Evolutionary conservation across 2,329 filamentous ascomycete species (phyloP).

Genomic region (Coleophoma crateriformis): DNA sequence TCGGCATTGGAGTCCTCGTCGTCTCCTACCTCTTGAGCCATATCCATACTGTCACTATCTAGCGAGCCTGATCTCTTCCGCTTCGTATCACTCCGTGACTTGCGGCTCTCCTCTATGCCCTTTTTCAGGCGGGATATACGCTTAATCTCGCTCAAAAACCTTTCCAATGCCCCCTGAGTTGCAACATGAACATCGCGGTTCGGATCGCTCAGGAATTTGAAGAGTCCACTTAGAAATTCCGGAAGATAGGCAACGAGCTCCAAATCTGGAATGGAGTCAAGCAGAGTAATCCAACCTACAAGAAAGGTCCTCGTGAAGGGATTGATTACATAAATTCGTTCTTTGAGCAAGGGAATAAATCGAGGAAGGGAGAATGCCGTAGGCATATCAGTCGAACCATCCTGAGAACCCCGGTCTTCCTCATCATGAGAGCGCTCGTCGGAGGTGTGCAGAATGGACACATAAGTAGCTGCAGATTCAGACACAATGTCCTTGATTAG

Average conservation of each 20-base stretch:
- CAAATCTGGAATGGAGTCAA: slow-evolving; percentile 94
- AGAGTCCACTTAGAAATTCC: slow-evolving; percentile 81
- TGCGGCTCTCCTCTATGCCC: slow-evolving; percentile 81
- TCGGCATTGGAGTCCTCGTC: slow-evolving; percentile 53
- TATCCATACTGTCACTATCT: slow-evolving; percentile 51
- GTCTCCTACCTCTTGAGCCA: slow-evolving; percentile 50
- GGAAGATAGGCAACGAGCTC: slow-evolving; percentile 91
- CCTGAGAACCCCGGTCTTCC: slow-evolving; percentile 35
- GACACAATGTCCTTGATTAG: slow-evolving; percentile 95
- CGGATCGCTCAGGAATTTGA: slow-evolving; percentile 87
- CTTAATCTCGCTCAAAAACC: slow-evolving; percentile 89
- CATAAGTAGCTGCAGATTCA: slow-evolving; percentile 90
- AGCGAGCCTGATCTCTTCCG: slow-evolving; percentile 65
- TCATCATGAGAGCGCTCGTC: slow-evolving; percentile 44
- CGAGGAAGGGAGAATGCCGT: slow-evolving; percentile 87
- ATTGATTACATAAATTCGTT: slow-evolving; percentile 90
- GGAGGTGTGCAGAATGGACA: slow-evolving; percentile 73
- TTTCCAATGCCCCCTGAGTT: slow-evolving; percentile 82
- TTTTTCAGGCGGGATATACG: slow-evolving; percentile 90
- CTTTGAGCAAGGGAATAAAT: slow-evolving; percentile 90
- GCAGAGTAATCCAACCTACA: slow-evolving; percentile 89
- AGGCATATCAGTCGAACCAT: slow-evolving; percentile 49
- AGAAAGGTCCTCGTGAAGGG: slow-evolving; percentile 93
- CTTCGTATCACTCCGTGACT: slow-evolving; percentile 54
- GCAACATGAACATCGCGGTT: slow-evolving; percentile 93